Evolutionary conservation across 768 basidiomycete species (phyloP).

Genomic region (Boletus insuetus): DNA sequence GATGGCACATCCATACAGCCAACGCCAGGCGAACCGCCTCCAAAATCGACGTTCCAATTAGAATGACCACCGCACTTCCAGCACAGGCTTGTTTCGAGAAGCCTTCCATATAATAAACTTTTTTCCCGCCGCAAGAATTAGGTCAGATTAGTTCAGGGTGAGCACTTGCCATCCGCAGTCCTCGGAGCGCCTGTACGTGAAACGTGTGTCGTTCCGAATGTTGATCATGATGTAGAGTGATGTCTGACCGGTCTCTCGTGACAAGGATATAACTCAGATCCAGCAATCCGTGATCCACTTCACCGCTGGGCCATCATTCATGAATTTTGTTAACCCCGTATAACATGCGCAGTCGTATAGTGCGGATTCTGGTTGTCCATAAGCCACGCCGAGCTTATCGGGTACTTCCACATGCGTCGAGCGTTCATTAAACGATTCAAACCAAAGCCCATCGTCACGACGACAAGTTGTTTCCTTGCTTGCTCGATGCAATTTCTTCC

Average conservation of each 20-base stretch:
- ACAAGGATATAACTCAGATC: neutral
- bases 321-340: too few species aligned
- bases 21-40: neutral
- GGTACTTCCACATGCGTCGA: neutral
- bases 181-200: neutral
- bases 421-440: neutral
- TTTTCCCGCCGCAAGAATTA: too few species aligned
- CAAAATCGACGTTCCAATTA: neutral
- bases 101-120: too few species aligned
- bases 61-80: too few species aligned
- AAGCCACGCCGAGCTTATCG: neutral
- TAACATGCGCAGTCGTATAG: too few species aligned
- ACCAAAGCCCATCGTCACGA: neutral
- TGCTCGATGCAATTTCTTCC: neutral
- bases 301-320: too few species aligned
- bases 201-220: too few species aligned
- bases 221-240: too few species aligned
- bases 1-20: neutral
- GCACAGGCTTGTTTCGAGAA: too few species aligned
- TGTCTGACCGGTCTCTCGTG: too few species aligned
- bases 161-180: neutral
- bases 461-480: neutral
- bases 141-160: neutral
- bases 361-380: neutral
- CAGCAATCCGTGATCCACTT: neutral